Percentiles rank a stretch among this genome's conserved stretches.
Evolutionary conservation across 192 early-diverging fungal genomes (phyloP).

Genomic region (Backusella sp.): DNA sequence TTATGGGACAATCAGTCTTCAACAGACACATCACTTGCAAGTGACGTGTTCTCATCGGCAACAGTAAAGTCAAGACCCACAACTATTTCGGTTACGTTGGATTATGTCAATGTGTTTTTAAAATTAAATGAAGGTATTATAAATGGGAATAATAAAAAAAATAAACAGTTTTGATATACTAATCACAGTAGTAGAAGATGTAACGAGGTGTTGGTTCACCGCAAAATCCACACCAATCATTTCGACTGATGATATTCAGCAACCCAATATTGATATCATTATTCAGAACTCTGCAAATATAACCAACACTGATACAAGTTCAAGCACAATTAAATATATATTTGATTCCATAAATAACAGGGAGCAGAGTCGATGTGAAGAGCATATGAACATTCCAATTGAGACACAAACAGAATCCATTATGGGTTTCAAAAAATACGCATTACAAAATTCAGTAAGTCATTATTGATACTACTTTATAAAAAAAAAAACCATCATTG

Average conservation of each 20-base stretch:
- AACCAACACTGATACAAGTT: conserved; percentile 21
- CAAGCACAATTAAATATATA: conserved; percentile 32
- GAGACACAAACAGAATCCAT: conserved; percentile 58
- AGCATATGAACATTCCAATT: conserved; percentile 43
- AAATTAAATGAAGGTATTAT: conserved; percentile 19
- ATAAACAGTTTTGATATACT: not conserved
- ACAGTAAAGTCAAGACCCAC: not conserved
- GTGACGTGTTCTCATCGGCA: not conserved
- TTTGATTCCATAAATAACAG: conserved; percentile 38
- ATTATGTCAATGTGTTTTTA: conserved; percentile 26
- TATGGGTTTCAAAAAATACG: conserved; percentile 52
- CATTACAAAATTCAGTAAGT: conserved; percentile 57
- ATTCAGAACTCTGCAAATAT: conserved; percentile 28
- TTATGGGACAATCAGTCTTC: conserved; percentile 1
- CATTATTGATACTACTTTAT: not conserved
- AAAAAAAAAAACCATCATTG: not conserved
- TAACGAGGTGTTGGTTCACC: conserved; percentile 36
- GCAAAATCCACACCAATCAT: conserved; percentile 8
- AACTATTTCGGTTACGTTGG: conserved; percentile 26
- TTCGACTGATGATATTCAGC: conserved; percentile 7
- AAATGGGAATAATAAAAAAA: too few species aligned
- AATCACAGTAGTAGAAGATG: conserved; percentile 7
- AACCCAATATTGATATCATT: conserved; percentile 47
- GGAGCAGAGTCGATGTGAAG: conserved; percentile 39
- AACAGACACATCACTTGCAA: not conserved